Base-by-base conservation (phyloP, 305 asterid species). In the Ajuga reptans region DNA sequence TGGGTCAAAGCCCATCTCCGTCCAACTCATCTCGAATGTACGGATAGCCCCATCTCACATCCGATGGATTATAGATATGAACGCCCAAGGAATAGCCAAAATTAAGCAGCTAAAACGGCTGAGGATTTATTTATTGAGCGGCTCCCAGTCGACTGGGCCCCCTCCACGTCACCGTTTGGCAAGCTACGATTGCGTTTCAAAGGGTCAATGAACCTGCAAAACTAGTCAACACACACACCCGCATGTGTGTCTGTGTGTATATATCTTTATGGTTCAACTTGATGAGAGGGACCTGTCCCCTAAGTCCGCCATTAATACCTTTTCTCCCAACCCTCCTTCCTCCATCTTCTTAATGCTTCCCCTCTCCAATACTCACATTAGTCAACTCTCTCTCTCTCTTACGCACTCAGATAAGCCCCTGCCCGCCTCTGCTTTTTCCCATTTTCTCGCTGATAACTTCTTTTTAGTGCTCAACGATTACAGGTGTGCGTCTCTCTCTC, bases 241-340 rank as follows among this genome's bases (percentile, higher is more conserved):
- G 27, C 41, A 9, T 33, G n/a, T 29, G 49, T 67, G 55, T 64
- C 7, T 63, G 55, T 65, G 68, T 64, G 54, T 57, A 1, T 47
- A 4, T 57, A 34, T 27, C 31, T 12, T 41, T 9, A 58, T 16
- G 45, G 8, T 15, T 68, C 75, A 65, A 68, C 72, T 59, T 68
- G 67, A 18, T n/a, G 11, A n/a, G 7, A 50, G 78, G 84, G 82
- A 51, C 82, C 81, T 71, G 42, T 14, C 9, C 31, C 75, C 68
- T 55, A 45, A 29, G 70, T 50, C 78, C 71, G 79, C 89, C 85
- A 78, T 80, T 75, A 77, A 75, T 63, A 65, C 78, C 36, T 36
- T 27, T 54, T 51, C 73, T 46, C 74, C 80, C 77, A 47, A 69
- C 76, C 78, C 50, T 46, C 68, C 74, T 68, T 37, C 10, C 10